These are phyloP conservation scores for Alternaria infectoria DNA, from an alignment of 2,329 filamentous ascomycete species.

Conservation along the genomic window DNA sequence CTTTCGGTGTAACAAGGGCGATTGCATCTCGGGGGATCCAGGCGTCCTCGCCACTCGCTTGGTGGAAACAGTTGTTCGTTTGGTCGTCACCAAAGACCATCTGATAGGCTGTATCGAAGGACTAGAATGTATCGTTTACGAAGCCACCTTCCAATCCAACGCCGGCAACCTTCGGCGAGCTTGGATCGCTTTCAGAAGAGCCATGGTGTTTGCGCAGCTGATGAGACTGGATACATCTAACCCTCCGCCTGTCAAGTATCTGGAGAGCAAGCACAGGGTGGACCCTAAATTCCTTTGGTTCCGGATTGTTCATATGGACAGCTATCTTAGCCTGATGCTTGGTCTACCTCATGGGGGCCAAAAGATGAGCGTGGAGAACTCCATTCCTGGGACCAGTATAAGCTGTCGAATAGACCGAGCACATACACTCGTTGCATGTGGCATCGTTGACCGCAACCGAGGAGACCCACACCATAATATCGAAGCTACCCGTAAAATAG, in stretches of 20 bases:
- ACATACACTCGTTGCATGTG: constrained; percentile 42
- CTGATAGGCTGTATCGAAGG: constrained; percentile 48
- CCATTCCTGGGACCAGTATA: neutral
- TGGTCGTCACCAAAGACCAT: constrained; percentile 48
- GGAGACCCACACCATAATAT: constrained; percentile 25
- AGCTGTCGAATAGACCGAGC: constrained; percentile 35
- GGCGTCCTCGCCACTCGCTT: constrained; percentile 33
- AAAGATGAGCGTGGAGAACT: constrained; percentile 26
- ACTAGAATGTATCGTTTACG: constrained; percentile 52
- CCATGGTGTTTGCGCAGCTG: constrained; percentile 51
- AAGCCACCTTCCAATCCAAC: constrained; percentile 49
- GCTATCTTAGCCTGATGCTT: constrained; percentile 50
- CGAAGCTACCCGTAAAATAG: constrained; percentile 29
- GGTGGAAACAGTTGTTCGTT: constrained; percentile 31
- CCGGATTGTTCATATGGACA: constrained; percentile 48
- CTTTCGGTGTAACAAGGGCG: constrained; percentile 1
- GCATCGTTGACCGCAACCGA: constrained; percentile 51
- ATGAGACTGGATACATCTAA: constrained; percentile 48
- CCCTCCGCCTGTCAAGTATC: constrained; percentile 2
- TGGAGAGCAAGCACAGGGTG: constrained; percentile 4
- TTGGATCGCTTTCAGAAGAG: constrained; percentile 50
- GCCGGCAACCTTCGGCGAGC: constrained; percentile 50
- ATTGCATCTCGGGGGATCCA: constrained; percentile 31
- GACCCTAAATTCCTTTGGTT: constrained; percentile 48
- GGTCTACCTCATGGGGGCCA: constrained; percentile 47